These are phyloP conservation scores for Colletotrichum eremochloae DNA, from an alignment of 2,329 filamentous ascomycete species.

Conservation along the genomic window DNA sequence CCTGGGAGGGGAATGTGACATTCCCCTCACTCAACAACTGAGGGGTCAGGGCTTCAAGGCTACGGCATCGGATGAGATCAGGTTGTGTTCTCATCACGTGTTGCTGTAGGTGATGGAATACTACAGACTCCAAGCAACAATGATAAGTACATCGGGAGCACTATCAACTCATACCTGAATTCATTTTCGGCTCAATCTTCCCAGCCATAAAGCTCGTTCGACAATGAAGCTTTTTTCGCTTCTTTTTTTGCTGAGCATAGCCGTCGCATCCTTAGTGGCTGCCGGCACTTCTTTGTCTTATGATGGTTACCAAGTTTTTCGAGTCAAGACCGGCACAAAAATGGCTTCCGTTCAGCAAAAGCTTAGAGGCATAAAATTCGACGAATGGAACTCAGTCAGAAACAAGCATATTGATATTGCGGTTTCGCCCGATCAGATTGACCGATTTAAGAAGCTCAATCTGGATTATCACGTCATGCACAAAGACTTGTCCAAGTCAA, in stretches of 20 bases:
- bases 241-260: neutral
- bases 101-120: neutral
- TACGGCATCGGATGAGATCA: neutral
- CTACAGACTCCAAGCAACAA: neutral
- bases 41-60: neutral
- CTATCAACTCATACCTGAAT: neutral
- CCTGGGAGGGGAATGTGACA: neutral
- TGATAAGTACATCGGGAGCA: neutral
- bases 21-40: neutral
- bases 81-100: neutral
- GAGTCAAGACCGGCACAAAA: slow-evolving; percentile 28
- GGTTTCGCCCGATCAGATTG: slow-evolving; percentile 49
- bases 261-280: neutral
- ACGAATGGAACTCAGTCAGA: slow-evolving; percentile 10
- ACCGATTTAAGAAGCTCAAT: slow-evolving; percentile 47
- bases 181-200: too few relatives aligned
- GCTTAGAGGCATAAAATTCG: slow-evolving; percentile 15
- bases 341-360: neutral
- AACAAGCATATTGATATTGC: slow-evolving; percentile 48
- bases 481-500: slow-evolving; percentile 48
- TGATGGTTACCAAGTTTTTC: slow-evolving; percentile 33
- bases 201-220: neutral
- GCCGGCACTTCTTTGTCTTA: slow-evolving; percentile 10
- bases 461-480: slow-evolving; percentile 50
- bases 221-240: neutral